Evolutionary conservation across 257 asterid species (phyloP), one percentile per base, ranked within the genome.

Genomic region (Coffea eugenioides): DNA sequence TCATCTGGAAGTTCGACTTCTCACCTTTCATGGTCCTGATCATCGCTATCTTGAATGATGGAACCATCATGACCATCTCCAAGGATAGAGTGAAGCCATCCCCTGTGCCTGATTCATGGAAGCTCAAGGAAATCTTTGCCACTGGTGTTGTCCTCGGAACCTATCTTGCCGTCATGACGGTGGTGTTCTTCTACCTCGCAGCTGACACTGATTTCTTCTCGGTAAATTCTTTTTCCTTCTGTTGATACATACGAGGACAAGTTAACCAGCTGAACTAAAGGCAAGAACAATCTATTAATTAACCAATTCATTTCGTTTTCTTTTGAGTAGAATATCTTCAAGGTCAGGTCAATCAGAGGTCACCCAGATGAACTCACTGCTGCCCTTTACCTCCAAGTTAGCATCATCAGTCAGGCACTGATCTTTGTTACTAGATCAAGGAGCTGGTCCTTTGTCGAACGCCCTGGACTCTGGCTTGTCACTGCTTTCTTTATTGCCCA

Each of bases 11-110:
- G 86, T 94, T 94, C 21, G 98, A 94, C 80, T 94, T 94, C 91
- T 85, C 98, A 2, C 98, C 98, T 21, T 94, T 94, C 90, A 94
- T 94, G 98, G 97, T 92, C 74, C 81, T 94, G 45, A 88, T 94
- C 86, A 94, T 94, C 69, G 97, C 98, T 51, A 84, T 94, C 77
- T 92, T 94, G 83, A 94, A 92, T 49, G 98, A 94, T 8, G 97
- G 98, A 9, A 92, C 98, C 80, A 94, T 94, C 90, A 94, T 94
- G 98, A 94, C 97, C 80, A 94, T 94, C 82, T 92, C 98, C 2
- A 92, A 94, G 83, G 97, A 92, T 69, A 86, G 93, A 69, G 97
- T 91, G 77, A 88, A 86, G 89, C 98, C 97, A 20, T 94, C 98
- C 78, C 98, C 98, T 14, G 69, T 91, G 70, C 98, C 98, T 2